Base-by-base conservation (phyloP, 345 rosid species). In the Aquilaria yunnanensis region DNA sequence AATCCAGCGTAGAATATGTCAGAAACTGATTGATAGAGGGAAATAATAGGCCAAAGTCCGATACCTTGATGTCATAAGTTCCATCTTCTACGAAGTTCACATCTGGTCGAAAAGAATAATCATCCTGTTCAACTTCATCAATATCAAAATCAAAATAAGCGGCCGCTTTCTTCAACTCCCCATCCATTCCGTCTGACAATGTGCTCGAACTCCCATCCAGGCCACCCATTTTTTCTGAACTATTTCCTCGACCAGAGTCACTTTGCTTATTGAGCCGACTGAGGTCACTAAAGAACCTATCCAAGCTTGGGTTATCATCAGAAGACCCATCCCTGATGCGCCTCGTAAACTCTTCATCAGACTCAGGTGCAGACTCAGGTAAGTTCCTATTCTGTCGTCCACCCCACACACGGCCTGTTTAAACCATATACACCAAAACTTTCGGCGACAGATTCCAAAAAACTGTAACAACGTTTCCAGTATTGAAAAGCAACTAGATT, bases 91-190 rank as follows among this genome's bases (percentile, higher is more conserved):
- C 29, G 67, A 75, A 72, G 56, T 2, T 59, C 56, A 53, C 61
- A 70, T 84, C 83, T 0, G 88, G 83, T 62, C 88, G 71, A 51
- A 71, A 77, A 5, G 72, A 23, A 73, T 80, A 78, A 63, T 57
- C 78, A 0, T 72, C 74, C 3, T 37, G 13, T 2, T 49, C 61
- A 3, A 67, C 49, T 51, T 78, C 90, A 1, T 79, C 78, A 1
- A 34, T 46, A 56, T 77, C 70, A 55, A 60, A 63, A 60, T 72
- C 75, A 56, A 77, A 64, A 61, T 66, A 55, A 14, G 54, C 12
- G 12, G 90, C 83, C 10, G 80, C 78, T 56, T 76, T 57, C 74
- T 72, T 68, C 66, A 87, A 62, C 71, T 78, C 75, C 5, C 65
- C 80, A 68, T 78, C 80, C 67, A 85, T 64, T 13, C 84, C 84